phyloP scores from a whole-genome alignment of 768 basidiomycete species.

The Mycena sanguinolenta region DNA sequence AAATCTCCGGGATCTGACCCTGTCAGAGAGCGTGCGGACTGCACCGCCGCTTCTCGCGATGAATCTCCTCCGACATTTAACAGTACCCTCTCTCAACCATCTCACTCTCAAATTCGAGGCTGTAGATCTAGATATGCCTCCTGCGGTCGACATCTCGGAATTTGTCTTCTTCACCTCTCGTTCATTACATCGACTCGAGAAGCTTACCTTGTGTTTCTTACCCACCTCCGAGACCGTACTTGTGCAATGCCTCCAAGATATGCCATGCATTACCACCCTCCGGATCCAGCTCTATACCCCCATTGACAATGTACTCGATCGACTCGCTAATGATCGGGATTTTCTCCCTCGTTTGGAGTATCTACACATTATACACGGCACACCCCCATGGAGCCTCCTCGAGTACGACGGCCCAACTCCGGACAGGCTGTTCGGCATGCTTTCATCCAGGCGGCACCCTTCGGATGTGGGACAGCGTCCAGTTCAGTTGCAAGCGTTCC shows the following conservation, averaged over 20 bases:
- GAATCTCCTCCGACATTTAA: conserved; percentile 1
- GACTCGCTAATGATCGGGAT: neutral
- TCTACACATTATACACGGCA: neutral
- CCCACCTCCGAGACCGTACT: neutral
- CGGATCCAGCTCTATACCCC: neutral
- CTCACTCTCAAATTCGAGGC: neutral
- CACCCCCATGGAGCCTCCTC: too few relatives aligned
- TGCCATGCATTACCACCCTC: neutral
- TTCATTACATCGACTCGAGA: neutral
- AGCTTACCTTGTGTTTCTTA: neutral
- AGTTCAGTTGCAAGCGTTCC: neutral
- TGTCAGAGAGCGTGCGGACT: too few relatives aligned
- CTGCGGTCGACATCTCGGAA: neutral
- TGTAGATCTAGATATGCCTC: neutral
- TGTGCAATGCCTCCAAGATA: neutral
- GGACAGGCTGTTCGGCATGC: neutral
- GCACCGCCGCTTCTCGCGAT: too few relatives aligned
- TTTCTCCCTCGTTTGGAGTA: neutral
- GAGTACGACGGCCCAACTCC: neutral
- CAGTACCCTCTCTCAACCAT: neutral
- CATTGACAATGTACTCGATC: neutral
- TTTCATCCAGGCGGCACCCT: too few relatives aligned
- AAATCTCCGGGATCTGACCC: too few relatives aligned
- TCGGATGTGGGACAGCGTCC: neutral
- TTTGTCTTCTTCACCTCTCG: neutral